Percentiles rank a stretch among this genome's conserved stretches.
Conservation (phyloP, 805 yeast species). For the Candida sakaeoensis region DNA sequence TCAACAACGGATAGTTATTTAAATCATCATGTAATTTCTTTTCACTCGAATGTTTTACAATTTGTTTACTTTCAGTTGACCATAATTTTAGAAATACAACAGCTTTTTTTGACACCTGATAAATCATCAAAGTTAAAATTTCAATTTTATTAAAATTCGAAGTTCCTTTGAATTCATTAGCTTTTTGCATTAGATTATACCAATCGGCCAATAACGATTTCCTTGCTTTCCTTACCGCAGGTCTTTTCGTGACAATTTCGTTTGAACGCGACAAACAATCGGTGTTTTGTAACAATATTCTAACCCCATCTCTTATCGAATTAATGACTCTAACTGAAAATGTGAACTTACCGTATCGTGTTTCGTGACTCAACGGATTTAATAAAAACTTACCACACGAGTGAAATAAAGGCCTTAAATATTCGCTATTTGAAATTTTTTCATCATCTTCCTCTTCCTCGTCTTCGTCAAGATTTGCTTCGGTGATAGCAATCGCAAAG, state of each 20-base stretch:
- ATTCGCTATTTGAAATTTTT: slow-evolving; percentile 37
- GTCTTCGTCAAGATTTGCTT: slow-evolving; percentile 16
- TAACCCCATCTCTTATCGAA: slow-evolving; percentile 69
- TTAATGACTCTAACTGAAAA: slow-evolving; percentile 58
- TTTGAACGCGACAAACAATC: slow-evolving; percentile 74
- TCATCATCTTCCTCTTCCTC: slow-evolving; percentile 31
- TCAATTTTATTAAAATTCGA: slow-evolving; percentile 55
- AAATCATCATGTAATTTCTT: slow-evolving; percentile 31
- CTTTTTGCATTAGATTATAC: slow-evolving; percentile 74
- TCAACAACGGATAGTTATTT: slow-evolving; percentile 44
- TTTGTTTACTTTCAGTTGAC: slow-evolving; percentile 57
- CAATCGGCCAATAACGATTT: slow-evolving; percentile 73
- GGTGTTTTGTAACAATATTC: slow-evolving; percentile 58
- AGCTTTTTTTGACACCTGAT: slow-evolving; percentile 65
- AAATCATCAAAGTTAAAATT: slow-evolving; percentile 58
- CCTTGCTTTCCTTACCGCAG: slow-evolving; percentile 59
- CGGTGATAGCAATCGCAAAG: slow-evolving; percentile 47
- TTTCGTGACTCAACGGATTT: slow-evolving; percentile 55
- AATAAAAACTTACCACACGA: slow-evolving; percentile 64
- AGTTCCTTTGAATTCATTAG: slow-evolving; percentile 69
- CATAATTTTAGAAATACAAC: slow-evolving; percentile 65
- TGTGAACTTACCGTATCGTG: slow-evolving; percentile 39
- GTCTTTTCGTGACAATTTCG: slow-evolving; percentile 60
- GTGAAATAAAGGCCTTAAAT: slow-evolving; percentile 52
- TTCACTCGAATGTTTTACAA: slow-evolving; percentile 33